Evolutionary conservation across 805 yeast genomes (phyloP).

Genomic region (Candida alai): DNA sequence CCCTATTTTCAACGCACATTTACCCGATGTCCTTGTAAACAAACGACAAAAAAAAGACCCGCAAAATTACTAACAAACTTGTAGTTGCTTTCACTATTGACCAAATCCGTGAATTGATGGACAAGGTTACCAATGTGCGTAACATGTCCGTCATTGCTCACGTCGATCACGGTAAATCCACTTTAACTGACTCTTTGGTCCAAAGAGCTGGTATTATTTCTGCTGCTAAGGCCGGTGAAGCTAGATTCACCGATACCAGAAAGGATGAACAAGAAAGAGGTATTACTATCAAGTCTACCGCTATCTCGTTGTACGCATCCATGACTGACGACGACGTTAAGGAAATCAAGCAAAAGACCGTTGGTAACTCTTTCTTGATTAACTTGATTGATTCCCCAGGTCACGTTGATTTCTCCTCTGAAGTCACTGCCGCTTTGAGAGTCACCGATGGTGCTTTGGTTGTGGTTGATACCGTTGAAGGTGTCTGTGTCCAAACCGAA

Average conservation of each 20-base stretch:
- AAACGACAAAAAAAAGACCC: too few species aligned
- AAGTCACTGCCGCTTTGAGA: conserved; percentile 99
- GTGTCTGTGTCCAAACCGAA: conserved; percentile 99
- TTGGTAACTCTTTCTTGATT: conserved; percentile 90
- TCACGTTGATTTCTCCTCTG: conserved; percentile 99
- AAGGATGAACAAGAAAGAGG: conserved; percentile 99
- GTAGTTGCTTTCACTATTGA: conserved; percentile 50
- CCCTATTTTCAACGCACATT: too few species aligned
- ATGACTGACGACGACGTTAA: conserved; percentile 81
- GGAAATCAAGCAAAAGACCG: conserved; percentile 88
- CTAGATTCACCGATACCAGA: conserved; percentile 99
- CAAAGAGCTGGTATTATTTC: conserved; percentile 99
- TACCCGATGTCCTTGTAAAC: too few species aligned
- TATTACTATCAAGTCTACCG: conserved; percentile 98
- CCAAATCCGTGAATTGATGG: conserved; percentile 99
- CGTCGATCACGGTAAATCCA: conserved; percentile 99
- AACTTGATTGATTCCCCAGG: conserved; percentile 99
- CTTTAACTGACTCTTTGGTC: conserved; percentile 98
- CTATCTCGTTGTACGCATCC: conserved; percentile 91
- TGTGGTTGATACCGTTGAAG: conserved; percentile 98
- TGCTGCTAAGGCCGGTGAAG: conserved; percentile 99
- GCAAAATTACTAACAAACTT: conserved; percentile 7
- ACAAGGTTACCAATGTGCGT: conserved; percentile 99
- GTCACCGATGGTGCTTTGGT: conserved; percentile 99
- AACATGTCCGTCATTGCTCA: conserved; percentile 99